Percentiles rank a stretch among this genome's conserved stretches.
These are phyloP conservation scores for Paraphaeosphaeria sporulosa DNA, from an alignment of 2,329 filamentous ascomycete species.

Conservation along the genomic window DNA sequence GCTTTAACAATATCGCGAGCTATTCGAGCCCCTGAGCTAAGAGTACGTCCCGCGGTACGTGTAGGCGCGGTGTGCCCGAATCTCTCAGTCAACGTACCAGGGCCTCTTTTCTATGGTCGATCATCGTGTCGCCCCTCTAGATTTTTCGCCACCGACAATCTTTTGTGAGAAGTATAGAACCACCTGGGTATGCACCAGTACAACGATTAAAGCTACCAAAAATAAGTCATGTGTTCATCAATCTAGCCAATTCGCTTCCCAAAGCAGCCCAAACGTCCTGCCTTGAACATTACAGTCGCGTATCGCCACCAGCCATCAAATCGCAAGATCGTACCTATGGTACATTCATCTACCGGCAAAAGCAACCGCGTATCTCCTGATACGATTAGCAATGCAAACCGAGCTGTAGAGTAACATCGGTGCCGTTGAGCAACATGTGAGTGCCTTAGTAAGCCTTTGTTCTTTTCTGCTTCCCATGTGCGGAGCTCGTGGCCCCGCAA, in stretches of 20 bases:
- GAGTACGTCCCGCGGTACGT: no score
- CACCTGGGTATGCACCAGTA: no score
- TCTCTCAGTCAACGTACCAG: neutral
- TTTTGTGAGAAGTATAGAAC: no score
- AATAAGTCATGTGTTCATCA: no score
- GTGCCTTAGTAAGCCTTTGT: neutral
- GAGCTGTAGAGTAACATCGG: neutral
- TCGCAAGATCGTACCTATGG: neutral
- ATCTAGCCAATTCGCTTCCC: no score
- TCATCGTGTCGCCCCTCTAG: neutral
- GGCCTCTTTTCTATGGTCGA: neutral
- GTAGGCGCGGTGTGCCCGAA: no score
- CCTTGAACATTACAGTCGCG: no score
- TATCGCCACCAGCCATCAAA: no score
- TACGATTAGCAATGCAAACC: neutral
- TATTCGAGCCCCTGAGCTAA: no score
- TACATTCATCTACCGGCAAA: neutral
- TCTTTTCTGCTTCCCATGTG: neutral
- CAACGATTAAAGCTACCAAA: neutral
- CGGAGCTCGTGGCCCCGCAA: neutral
- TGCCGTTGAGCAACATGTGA: neutral
- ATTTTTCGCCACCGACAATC: no score
- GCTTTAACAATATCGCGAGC: neutral
- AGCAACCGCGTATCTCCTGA: neutral
- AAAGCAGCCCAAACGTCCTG: no score